Evolutionary conservation across 1,139 yeast species (phyloP), one percentile per base, ranked within the genome.

Genomic region (Yamadazyma epiphylla): DNA sequence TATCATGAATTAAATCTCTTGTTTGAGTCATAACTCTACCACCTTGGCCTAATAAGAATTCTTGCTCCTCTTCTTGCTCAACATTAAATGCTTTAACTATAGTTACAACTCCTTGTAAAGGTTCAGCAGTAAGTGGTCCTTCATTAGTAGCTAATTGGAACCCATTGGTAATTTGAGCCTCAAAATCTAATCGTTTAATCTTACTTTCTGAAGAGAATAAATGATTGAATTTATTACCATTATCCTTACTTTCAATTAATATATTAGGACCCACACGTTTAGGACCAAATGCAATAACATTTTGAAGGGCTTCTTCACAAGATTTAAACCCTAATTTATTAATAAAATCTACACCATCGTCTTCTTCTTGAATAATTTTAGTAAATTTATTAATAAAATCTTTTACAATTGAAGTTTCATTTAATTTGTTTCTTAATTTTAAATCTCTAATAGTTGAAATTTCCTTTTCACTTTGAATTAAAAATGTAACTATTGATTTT

Each of bases 121-220:
- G 91, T 52, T 94, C 99, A 4, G 82, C 75, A 1, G 94, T 80
- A 31, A 94, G 64, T 0, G 97, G 97, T 1, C 99, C 99, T 48
- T 80, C 87, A 28, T 73, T 68, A 31, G 79, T 75, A 2, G 96
- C 87, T 29, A 88, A 60, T 49, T 87, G 94, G 55, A 88, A 89
- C 1, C 96, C 98, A 43, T 85, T 82, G 27, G 84, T 51, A 5
- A 91, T 58, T 45, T 81, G 77, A 32, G 80, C 80, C 40, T 80
- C 87, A 49, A 65, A 80, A 30, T 66, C 75, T 42, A 75, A 73
- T 10, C 42, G 45, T 1, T 46, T 26, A 12, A 37, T 47, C 3
- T 49, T 41, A 4, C 30, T 45, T 1, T 43, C 43, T 6, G 26
- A 34, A 0, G 43, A 41, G 24, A 56, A 53, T 3, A 53, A 29